These are phyloP conservation scores for Brettanomyces sp. DNA, from an alignment of 805 yeast genomes.

Conservation along the genomic window DNA sequence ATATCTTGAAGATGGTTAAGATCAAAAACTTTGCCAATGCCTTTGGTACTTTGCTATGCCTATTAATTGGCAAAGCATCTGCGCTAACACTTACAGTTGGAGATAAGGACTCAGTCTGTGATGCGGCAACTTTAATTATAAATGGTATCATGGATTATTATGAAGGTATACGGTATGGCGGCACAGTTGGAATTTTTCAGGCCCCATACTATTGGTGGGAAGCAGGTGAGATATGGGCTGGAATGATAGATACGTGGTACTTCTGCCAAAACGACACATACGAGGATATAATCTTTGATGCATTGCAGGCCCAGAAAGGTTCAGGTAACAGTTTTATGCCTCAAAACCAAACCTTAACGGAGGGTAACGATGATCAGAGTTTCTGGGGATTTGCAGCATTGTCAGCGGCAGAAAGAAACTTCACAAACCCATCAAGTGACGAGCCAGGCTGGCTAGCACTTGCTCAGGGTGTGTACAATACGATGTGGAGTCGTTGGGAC, in stretches of 20 bases:
- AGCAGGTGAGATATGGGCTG: conserved; percentile 73
- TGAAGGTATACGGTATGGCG: conserved; percentile 54
- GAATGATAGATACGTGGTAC: conserved; percentile 63
- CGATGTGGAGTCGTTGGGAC: conserved; percentile 81
- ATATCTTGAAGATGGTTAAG: no score
- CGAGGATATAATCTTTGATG: conserved; percentile 45
- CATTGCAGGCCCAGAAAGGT: conserved; percentile 60
- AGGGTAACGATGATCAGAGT: conserved; percentile 91
- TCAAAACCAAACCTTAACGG: conserved; percentile 69
- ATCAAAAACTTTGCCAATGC: no score
- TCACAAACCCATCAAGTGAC: conserved; percentile 55
- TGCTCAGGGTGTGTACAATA: conserved; percentile 79
- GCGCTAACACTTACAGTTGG: conserved; percentile 13
- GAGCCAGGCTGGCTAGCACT: conserved; percentile 52
- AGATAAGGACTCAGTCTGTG: conserved; percentile 20
- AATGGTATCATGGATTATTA: conserved; percentile 78
- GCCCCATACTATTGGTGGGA: conserved; percentile 88
- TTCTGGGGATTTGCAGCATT: conserved; percentile 86
- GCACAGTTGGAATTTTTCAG: conserved; percentile 63
- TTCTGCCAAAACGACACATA: conserved; percentile 62
- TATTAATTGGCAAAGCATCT: background rate
- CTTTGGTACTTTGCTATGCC: background rate
- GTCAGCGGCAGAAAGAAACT: conserved; percentile 78
- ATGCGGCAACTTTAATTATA: conserved; percentile 53
- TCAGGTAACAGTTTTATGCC: conserved; percentile 64